Evolutionary conservation across 441 rosid species (phyloP).

Genomic region (Erodium moschatum): DNA sequence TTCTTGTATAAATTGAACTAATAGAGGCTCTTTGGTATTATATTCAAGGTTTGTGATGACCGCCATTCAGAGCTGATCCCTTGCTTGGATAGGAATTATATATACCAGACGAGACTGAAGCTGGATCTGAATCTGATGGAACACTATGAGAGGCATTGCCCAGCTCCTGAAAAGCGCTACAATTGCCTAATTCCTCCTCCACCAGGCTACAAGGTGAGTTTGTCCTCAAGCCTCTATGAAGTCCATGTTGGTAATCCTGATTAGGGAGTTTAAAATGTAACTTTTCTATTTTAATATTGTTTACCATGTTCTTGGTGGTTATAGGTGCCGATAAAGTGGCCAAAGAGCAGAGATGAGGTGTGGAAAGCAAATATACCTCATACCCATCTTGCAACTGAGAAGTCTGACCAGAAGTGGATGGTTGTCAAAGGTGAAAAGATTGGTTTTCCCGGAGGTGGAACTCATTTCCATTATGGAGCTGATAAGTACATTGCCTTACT

Average conservation of each 20-base stretch:
- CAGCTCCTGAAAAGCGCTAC: slow-evolving; percentile 77
- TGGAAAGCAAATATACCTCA: slow-evolving; percentile 99
- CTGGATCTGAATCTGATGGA: slow-evolving; percentile 91
- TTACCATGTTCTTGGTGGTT: neutral
- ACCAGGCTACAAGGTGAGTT: slow-evolving; percentile 69
- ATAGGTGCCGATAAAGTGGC: slow-evolving; percentile 97
- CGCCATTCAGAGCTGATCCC: slow-evolving; percentile 92
- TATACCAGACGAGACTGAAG: slow-evolving; percentile 93
- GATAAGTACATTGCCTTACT: slow-evolving; percentile 88
- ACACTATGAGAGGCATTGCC: slow-evolving; percentile 97
- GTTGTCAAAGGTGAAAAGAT: slow-evolving; percentile 93
- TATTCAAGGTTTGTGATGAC: slow-evolving; percentile 81
- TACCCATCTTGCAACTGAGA: slow-evolving; percentile 94
- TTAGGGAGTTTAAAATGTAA: neutral
- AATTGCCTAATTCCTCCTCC: slow-evolving; percentile 99
- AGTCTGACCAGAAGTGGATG: slow-evolving; percentile 99
- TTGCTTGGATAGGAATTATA: slow-evolving; percentile 81
- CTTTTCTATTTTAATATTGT: neutral
- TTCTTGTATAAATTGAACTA: neutral
- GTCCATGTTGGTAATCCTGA: neutral
- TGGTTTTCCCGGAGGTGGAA: slow-evolving; percentile 90
- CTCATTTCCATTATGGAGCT: slow-evolving; percentile 98
- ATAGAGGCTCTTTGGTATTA: neutral
- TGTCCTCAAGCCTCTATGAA: slow-evolving; percentile 9
- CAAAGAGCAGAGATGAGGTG: slow-evolving; percentile 97